These are phyloP conservation scores for Sorghum bicolor DNA, from an alignment of 176 grass and related monocot genomes.

Conservation along the genomic window Sorghum_bicolor_NCBIv3 NC_012870.2:74280501-74281000, in stretches of 20 bases:
- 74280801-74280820: background rate
- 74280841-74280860: background rate
- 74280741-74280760: background rate
- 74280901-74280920: too few species aligned
- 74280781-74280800: background rate
- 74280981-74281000: background rate
- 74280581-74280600: background rate
- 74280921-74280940: background rate
- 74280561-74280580: too few species aligned
- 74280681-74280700: background rate
- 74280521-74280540: background rate
- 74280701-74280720: background rate
- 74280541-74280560: background rate
- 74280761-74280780: background rate
- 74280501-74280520: conserved; percentile 10
- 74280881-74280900: background rate
- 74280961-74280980: background rate
- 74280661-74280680: too few species aligned
- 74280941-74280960: background rate
- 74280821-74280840: background rate
- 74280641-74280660: background rate
- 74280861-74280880: background rate
- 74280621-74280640: conserved; percentile 3
- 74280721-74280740: conserved; percentile 9
- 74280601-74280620: background rate